Percentiles rank a stretch among this genome's conserved stretches.
Conservation (phyloP, 2,329 filamentous ascomycete species). For the Westerdykella sp. region DNA sequence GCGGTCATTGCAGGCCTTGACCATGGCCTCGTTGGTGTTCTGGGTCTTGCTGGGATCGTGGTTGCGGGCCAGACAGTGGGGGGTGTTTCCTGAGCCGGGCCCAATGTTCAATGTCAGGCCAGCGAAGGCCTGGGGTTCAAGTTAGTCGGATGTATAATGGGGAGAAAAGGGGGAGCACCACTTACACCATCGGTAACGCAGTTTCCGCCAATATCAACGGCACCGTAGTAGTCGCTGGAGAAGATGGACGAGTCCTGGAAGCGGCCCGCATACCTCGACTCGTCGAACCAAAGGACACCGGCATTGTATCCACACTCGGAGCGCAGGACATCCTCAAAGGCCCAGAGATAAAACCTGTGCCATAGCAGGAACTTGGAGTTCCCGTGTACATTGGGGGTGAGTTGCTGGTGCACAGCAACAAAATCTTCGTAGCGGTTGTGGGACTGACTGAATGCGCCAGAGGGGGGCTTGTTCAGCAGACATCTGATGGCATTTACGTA, state of each 20-base stretch:
- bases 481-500: conserved; percentile 28
- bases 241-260: conserved; percentile 28
- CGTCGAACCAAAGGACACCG: conserved; percentile 36
- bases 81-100: conserved; percentile 19
- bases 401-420: conserved; percentile 28
- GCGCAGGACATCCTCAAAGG: conserved; percentile 39
- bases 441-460: conserved; percentile 20
- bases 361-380: conserved; percentile 38
- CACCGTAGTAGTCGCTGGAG: conserved; percentile 22
- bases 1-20: conserved; percentile 23
- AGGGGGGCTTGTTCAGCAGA: conserved; percentile 17
- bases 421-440: conserved; percentile 31
- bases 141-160: not conserved
- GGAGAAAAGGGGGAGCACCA: not conserved
- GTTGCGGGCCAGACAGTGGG: conserved; percentile 30
- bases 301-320: conserved; percentile 40
- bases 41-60: conserved; percentile 17
- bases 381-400: conserved; percentile 30
- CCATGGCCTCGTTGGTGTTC: conserved; percentile 23
- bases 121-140: conserved; percentile 23
- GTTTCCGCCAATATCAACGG: conserved; percentile 16
- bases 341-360: conserved; percentile 41
- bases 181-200: conserved; percentile 33
- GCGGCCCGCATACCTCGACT: conserved; percentile 27
- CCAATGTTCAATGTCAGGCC: conserved; percentile 27